Percentiles rank a stretch among this genome's conserved stretches.
Conservation (phyloP, 163 green algal species). For the Scenedesmus sp. region DNA sequence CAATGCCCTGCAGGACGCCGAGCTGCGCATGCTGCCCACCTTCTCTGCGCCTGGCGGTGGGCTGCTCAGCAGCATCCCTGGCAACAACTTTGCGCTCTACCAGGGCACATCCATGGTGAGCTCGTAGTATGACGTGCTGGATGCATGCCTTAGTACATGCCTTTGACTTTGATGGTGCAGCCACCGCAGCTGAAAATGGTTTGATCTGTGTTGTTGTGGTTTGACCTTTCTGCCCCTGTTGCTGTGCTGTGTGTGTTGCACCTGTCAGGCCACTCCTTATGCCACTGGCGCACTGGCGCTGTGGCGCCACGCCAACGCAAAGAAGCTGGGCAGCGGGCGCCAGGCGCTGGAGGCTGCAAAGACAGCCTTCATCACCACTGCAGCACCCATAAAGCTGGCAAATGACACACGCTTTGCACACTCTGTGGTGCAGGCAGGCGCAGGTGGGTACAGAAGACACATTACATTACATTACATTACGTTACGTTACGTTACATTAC, state of each 20-base stretch:
- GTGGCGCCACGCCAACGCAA: constrained; percentile 8
- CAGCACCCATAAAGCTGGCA: neutral
- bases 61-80: constrained; percentile 26
- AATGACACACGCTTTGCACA: neutral
- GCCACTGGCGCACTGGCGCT: constrained; percentile 19
- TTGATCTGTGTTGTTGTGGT: too few species aligned
- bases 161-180: too few species aligned
- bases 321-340: neutral
- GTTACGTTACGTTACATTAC: neutral
- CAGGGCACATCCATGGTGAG: constrained; percentile 37
- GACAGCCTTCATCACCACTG: constrained; percentile 37
- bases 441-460: neutral
- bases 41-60: constrained; percentile 32
- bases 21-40: constrained; percentile 27
- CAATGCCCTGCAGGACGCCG: constrained; percentile 8
- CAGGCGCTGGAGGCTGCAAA: constrained; percentile 7
- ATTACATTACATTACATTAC: neutral
- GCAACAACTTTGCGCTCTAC: constrained; percentile 25
- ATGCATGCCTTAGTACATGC: too few species aligned
- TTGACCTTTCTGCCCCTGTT: too few species aligned
- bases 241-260: too few species aligned
- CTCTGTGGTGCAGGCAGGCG: constrained; percentile 10
- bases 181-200: too few species aligned
- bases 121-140: neutral
- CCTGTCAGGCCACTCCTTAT: neutral